phyloP scores from a whole-genome alignment of 2,329 filamentous ascomycete genomes.

The Triangularia verruculosa region DNA sequence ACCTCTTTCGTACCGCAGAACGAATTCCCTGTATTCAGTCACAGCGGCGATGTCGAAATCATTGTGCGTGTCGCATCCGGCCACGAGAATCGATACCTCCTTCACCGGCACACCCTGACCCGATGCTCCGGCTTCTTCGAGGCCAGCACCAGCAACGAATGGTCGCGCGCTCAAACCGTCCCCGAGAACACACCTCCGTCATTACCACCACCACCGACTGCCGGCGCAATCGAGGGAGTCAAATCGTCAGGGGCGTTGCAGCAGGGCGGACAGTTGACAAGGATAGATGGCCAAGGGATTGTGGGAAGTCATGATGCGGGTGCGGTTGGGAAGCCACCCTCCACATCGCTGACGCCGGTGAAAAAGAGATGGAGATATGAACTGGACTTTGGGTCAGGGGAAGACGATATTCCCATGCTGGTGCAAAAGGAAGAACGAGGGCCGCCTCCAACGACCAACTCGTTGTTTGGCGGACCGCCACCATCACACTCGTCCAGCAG shows the following conservation, averaged over 20 bases:
- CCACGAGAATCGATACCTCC: constrained; percentile 77
- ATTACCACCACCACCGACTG: constrained; percentile 33
- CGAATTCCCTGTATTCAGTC: constrained; percentile 87
- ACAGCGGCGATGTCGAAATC: constrained; percentile 92
- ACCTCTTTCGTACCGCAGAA: constrained; percentile 70
- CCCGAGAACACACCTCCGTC: constrained; percentile 26
- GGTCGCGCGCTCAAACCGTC: constrained; percentile 51
- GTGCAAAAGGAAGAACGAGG: constrained; percentile 66
- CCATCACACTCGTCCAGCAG: constrained; percentile 30
- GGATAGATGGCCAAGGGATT: constrained; percentile 48
- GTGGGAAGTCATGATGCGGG: constrained; percentile 11
- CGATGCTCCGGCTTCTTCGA: constrained; percentile 95
- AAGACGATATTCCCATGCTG: constrained; percentile 81
- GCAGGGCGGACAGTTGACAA: constrained; percentile 45
- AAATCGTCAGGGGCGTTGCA: constrained; percentile 1
- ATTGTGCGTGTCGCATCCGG: constrained; percentile 63
- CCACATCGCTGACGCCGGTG: constrained; percentile 38
- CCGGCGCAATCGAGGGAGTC: constrained; percentile 26
- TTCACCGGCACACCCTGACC: constrained; percentile 82
- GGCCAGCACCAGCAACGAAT: constrained; percentile 75
- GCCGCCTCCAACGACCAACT: constrained; percentile 31
- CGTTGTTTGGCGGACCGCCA: constrained; percentile 58
- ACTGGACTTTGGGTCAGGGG: constrained; percentile 69
- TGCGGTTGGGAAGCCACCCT: constrained; percentile 36
- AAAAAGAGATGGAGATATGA: constrained; percentile 81